Conservation (phyloP, 441 rosid genomes). For the Gossypium davidsonii region DNA sequence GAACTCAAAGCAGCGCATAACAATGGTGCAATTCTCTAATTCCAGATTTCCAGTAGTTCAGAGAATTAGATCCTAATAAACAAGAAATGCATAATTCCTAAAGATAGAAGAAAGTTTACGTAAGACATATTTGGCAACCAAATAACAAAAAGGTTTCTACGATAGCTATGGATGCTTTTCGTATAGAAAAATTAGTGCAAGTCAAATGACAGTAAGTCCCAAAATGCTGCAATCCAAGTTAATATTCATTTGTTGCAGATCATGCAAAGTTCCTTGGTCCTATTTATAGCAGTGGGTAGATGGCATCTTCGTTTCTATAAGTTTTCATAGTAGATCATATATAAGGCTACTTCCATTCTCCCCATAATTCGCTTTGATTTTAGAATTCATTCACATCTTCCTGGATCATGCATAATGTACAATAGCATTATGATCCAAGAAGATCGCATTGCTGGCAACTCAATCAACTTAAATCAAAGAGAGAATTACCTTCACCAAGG, state of each 20-base stretch:
- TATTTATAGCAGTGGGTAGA: slow-evolving; percentile 1
- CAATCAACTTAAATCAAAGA: slow-evolving; percentile 4
- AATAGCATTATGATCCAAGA: not conserved
- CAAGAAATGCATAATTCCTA: not conserved
- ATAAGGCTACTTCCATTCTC: not conserved
- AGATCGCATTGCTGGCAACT: not conserved
- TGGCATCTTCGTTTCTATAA: not conserved
- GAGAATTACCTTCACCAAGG: slow-evolving; percentile 79
- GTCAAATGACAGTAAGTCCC: not conserved
- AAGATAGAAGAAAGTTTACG: not conserved
- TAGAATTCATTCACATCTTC: not conserved
- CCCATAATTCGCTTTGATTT: not conserved
- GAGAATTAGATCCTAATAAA: not conserved
- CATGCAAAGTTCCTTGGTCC: not conserved
- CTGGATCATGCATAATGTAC: not conserved
- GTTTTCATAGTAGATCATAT: not conserved
- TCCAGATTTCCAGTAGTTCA: not conserved
- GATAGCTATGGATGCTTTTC: not conserved
- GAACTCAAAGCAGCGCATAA: not conserved
- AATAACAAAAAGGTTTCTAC: not conserved
- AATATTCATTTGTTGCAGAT: not conserved
- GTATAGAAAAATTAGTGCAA: not conserved
- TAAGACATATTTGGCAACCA: not conserved
- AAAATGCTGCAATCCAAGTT: not conserved
- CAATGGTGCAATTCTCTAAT: not conserved